phyloP scores from a whole-genome alignment of 306 rosid species.

The Mimosa pudica region DNA sequence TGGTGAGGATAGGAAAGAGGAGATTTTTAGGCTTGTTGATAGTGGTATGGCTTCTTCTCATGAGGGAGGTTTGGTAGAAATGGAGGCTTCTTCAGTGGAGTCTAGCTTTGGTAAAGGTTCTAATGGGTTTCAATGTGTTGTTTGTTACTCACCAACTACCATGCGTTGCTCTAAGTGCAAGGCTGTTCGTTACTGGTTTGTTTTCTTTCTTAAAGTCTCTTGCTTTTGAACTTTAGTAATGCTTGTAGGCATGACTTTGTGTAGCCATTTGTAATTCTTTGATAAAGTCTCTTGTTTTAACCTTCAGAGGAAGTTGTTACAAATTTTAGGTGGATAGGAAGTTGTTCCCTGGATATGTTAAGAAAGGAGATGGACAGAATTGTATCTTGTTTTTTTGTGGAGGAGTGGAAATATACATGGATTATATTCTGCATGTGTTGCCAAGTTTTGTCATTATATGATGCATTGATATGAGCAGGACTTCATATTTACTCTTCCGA shows the following conservation, averaged over 20 bases:
- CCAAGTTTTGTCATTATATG: too few relatives aligned
- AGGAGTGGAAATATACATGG: not conserved
- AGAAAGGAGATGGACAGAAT: not conserved
- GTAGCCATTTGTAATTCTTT: not conserved
- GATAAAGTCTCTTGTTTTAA: not conserved
- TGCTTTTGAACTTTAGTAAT: not conserved
- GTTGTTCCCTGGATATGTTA: not conserved
- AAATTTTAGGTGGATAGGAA: not conserved
- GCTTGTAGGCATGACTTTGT: not conserved
- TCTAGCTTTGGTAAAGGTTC: not conserved
- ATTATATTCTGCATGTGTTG: not conserved
- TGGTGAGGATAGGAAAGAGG: constrained; percentile 2
- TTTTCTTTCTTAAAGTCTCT: not conserved
- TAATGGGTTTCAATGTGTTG: not conserved
- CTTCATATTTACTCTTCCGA: too few relatives aligned
- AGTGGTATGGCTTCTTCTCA: not conserved
- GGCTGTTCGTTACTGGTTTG: constrained; percentile 21
- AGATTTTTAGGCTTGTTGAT: constrained; percentile 4
- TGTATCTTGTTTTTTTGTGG: not conserved
- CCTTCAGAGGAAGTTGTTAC: not conserved
- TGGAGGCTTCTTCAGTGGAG: not conserved
- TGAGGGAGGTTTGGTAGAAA: not conserved
- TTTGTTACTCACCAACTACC: constrained; percentile 12
- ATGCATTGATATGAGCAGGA: too few relatives aligned
- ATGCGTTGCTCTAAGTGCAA: constrained; percentile 17